Evolutionary conservation across 2,329 filamentous ascomycete species (phyloP).

Genomic region (Lasiodiplodia sp.): DNA sequence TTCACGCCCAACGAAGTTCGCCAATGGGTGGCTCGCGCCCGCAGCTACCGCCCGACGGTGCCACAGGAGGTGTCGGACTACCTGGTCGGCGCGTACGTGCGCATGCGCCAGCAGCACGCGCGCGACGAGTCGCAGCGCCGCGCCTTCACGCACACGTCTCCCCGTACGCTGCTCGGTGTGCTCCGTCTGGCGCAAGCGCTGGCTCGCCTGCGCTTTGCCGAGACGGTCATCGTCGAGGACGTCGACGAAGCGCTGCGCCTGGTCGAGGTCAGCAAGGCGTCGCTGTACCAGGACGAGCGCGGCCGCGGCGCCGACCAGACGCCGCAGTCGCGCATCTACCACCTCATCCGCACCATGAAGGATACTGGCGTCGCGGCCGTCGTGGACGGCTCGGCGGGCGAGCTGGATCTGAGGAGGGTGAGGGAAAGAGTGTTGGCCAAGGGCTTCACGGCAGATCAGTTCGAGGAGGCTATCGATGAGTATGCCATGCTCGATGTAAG

Average conservation of each 20-base stretch:
- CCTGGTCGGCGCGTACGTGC: slow-evolving; percentile 95
- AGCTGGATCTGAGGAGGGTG: slow-evolving; percentile 87
- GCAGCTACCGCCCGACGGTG: slow-evolving; percentile 86
- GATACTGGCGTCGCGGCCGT: slow-evolving; percentile 83
- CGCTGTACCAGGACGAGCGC: slow-evolving; percentile 75
- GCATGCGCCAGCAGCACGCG: slow-evolving; percentile 90
- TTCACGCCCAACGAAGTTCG: slow-evolving; percentile 94
- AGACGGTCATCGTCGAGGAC: slow-evolving; percentile 85
- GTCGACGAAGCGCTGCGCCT: slow-evolving; percentile 94
- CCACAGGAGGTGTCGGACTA: slow-evolving; percentile 90
- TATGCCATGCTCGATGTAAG: slow-evolving; percentile 90
- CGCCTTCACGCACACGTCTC: slow-evolving; percentile 92
- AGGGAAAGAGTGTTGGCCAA: slow-evolving; percentile 92
- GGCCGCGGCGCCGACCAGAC: slow-evolving; percentile 72
- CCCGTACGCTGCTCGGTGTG: slow-evolving; percentile 90
- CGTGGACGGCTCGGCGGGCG: slow-evolving; percentile 73
- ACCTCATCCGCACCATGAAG: slow-evolving; percentile 86
- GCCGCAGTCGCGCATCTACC: slow-evolving; percentile 89
- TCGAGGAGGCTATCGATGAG: slow-evolving; percentile 84
- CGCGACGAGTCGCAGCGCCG: slow-evolving; percentile 89
- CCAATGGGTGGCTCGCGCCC: slow-evolving; percentile 92
- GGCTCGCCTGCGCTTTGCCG: slow-evolving; percentile 87
- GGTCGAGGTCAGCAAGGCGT: slow-evolving; percentile 92
- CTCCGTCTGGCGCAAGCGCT: slow-evolving; percentile 93
- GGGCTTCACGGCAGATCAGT: slow-evolving; percentile 95